phyloP scores from a whole-genome alignment of 192 early-diverging fungal genomes.

The Coemansia javaensis region DNA sequence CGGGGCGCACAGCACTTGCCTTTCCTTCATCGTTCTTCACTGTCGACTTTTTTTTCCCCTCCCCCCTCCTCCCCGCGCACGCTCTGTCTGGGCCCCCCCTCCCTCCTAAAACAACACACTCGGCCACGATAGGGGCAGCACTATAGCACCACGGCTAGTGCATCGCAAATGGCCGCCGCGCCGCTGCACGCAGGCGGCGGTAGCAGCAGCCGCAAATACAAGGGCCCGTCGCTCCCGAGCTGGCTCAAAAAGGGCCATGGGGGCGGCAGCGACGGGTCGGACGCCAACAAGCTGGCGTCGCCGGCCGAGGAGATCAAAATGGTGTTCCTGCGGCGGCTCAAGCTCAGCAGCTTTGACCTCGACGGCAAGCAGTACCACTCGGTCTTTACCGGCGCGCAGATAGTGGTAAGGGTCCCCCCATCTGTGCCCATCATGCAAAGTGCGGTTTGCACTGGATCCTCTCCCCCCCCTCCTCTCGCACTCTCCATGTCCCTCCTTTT shows the following conservation, averaged over 20 bases:
- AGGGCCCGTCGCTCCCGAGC: constrained; percentile 32
- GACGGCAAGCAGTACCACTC: constrained; percentile 46
- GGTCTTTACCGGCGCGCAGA: constrained; percentile 48
- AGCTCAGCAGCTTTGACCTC: constrained; percentile 42
- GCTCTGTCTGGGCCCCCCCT: too few species aligned
- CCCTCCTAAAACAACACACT: too few species aligned
- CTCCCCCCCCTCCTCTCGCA: too few species aligned
- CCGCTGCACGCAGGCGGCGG: constrained; percentile 1
- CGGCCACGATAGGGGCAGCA: neutral
- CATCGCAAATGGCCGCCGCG: constrained; percentile 12
- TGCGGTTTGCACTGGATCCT: too few species aligned
- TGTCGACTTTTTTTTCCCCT: too few species aligned
- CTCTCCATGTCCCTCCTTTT: too few species aligned
- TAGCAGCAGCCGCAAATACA: constrained; percentile 16
- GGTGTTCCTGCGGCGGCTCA: constrained; percentile 42
- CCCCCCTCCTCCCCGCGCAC: too few species aligned
- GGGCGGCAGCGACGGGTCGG: constrained; percentile 4
- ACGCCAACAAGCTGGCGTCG: constrained; percentile 46
- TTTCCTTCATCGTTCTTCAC: too few species aligned
- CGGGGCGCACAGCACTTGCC: too few species aligned
- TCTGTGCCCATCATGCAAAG: too few species aligned
- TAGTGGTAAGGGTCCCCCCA: constrained; percentile 53
- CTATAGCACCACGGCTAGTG: too few species aligned
- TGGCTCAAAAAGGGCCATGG: constrained; percentile 44
- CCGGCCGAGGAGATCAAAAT: constrained; percentile 50